A percentile compares a stretch with the other conserved stretches of the same genome.
Evolutionary conservation across 345 rosid species (phyloP).

Genomic region (Toxicodendron radicans): DNA sequence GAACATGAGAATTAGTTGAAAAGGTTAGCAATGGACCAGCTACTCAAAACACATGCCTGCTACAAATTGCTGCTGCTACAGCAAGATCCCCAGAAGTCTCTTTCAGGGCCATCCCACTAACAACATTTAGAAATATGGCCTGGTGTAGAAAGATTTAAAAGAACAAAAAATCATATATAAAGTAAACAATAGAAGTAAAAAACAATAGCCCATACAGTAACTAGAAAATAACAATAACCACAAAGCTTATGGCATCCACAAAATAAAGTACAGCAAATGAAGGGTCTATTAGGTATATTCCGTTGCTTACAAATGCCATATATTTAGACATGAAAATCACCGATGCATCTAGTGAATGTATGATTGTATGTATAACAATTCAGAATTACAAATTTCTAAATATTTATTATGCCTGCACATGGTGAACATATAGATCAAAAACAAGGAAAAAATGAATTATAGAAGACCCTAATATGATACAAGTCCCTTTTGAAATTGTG

Average conservation of each 20-base stretch:
- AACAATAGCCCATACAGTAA: background rate
- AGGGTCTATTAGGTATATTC: background rate
- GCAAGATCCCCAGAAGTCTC: constrained; percentile 98
- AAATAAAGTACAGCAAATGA: background rate
- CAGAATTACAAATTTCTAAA: background rate
- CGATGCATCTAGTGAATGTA: background rate
- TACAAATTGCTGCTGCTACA: constrained; percentile 93
- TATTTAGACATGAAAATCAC: background rate
- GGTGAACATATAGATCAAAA: background rate
- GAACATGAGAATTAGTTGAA: background rate
- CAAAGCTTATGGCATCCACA: background rate
- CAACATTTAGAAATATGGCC: constrained; percentile 80
- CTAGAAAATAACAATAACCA: background rate
- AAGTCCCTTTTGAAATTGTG: background rate
- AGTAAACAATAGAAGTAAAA: too few relatives aligned
- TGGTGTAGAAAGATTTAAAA: constrained; percentile 22
- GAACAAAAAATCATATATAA: background rate
- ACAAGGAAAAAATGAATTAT: background rate
- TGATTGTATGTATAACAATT: too few relatives aligned
- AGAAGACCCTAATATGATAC: background rate
- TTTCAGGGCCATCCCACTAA: constrained; percentile 67
- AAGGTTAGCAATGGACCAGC: background rate
- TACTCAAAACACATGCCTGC: constrained; percentile 49
- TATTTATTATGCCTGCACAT: constrained; percentile 29
- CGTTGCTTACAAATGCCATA: background rate